Base-by-base conservation (phyloP, 495 filamentous ascomycete species). In the Corynascus novoguineensis region DNA sequence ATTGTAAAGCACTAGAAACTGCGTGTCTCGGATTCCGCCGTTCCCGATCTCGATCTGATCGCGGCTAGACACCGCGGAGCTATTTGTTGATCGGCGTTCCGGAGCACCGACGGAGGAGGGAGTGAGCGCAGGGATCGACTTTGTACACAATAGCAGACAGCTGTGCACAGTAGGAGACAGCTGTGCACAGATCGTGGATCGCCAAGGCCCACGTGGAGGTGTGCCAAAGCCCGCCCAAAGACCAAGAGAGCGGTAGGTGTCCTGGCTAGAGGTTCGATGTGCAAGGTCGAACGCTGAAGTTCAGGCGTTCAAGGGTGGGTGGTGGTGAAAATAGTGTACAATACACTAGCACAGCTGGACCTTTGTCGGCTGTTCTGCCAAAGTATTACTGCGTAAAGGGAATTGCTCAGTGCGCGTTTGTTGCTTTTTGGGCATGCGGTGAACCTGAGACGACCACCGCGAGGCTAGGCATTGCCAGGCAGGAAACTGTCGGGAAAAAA, bases 1-100 rank as follows among this genome's bases (percentile, higher is more conserved):
- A 64, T 65, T 59, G 19, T 34, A 47, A 52, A 50, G n/a, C n/a
- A n/a, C n/a, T n/a, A n/a, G 44, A 56, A 47, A 45, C 28, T 21
- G 47, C 17, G 25, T 58, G 50, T 55, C 55, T 57, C 53, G 28
- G 59, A 50, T 54, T 53, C 19, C 14, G 28, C 47, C 34, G 19
- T 27, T 14, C 48, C 40, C 15, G 37, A 21, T 25, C 9, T 6
- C n/a, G 35, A 27, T 28, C 34, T 5, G 45, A 24, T 8, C 25
- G 12, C n/a, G 19, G 32, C 21, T 21, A 28, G 15, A 37, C 14
- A 37, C 7, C 21, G 11, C 14, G 42, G 29, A 22, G 22, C 24
- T 55, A 31, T 48, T 37, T 41, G 53, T 32, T 11, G 53, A 56
- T 49, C 53, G 40, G 19, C 49, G 38, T 45, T 44, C 15, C 56